Evolutionary conservation across 2,329 filamentous ascomycete genomes (phyloP), one percentile per base, ranked within the genome.

Genomic region (Fusarium nodosum): DNA sequence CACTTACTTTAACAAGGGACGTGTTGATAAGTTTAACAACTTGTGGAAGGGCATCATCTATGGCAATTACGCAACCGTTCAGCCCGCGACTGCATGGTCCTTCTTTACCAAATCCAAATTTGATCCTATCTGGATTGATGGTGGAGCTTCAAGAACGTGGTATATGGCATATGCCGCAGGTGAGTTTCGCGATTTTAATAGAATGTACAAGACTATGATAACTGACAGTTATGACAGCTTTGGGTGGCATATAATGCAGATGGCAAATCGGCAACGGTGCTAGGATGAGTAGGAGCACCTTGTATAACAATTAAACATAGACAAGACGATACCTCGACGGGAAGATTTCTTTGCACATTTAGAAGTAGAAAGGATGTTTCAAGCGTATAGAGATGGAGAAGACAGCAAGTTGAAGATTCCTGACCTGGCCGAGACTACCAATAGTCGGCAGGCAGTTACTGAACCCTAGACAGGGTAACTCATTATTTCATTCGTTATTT

Each of bases 41-140:
- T 93, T 93, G 1, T 98, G 96, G 96, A 91, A 88, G 77, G 93
- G 95, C 1, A 88, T 98, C 20, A 79, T 98, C 36, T 93, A 91
- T 74, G 93, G 90, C 24, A 97, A 97, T 77, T 85, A 93, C 44
- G 94, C 93, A 1, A 88, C 94, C 10, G 83, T 94, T 41, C 88
- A 97, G 76, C 88, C 95, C 0, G 79, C 78, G 54, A 81, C 86
- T 9, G 88, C 92, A 24, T 97, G 88, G 84, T 77, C 85, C 1
- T 97, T 95, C 79, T 97, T 99, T 77, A 85, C 84, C 1, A 82
- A 87, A 65, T 77, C 82, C 1, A 81, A 85, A 18, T 95, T 96
- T 75, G 85, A 94, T 74, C 83, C 86, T 36, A 79, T 80, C 42
- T 93, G 88, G 87, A 79, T 96, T 45, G 93, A 97, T 80, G 93